Percentiles rank a stretch among this genome's conserved stretches.
Conservation (phyloP, 2,329 filamentous ascomycete genomes). For the Talaromyces albobiverticillius region DNA sequence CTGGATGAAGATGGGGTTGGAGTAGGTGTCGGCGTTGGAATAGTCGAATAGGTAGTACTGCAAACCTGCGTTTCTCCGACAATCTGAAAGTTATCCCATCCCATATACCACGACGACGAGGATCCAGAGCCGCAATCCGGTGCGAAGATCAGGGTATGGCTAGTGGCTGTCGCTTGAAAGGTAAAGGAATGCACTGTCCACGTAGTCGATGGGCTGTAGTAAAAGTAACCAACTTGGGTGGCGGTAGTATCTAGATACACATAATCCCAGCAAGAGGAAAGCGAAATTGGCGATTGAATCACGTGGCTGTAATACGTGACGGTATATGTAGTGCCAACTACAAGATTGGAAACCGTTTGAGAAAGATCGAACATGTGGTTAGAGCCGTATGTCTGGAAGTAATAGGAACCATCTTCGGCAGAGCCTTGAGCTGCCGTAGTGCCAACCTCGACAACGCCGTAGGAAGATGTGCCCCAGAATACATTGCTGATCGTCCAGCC, state of each 20-base stretch:
- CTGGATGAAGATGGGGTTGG: neutral
- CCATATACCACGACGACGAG: neutral
- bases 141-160: conserved; percentile 1
- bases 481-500: neutral
- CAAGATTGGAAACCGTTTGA: neutral
- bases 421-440: neutral
- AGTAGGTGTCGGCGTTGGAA: conserved; percentile 3
- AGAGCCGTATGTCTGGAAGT: neutral
- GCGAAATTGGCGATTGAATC: too few relatives aligned
- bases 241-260: conserved; percentile 2
- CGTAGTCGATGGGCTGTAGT: neutral
- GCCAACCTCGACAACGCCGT: neutral
- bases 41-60: conserved; percentile 1
- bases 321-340: conserved; percentile 3
- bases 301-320: neutral
- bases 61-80: neutral
- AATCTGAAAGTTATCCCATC: conserved; percentile 6
- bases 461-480: neutral
- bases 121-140: neutral
- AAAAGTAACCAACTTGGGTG: neutral
- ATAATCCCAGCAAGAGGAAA: neutral
- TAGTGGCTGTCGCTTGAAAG: neutral
- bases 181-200: neutral
- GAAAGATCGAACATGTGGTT: neutral
- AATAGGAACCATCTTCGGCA: conserved; percentile 4